phyloP scores from a whole-genome alignment of 495 filamentous ascomycete genomes.

The Neurospora sp. region DNA sequence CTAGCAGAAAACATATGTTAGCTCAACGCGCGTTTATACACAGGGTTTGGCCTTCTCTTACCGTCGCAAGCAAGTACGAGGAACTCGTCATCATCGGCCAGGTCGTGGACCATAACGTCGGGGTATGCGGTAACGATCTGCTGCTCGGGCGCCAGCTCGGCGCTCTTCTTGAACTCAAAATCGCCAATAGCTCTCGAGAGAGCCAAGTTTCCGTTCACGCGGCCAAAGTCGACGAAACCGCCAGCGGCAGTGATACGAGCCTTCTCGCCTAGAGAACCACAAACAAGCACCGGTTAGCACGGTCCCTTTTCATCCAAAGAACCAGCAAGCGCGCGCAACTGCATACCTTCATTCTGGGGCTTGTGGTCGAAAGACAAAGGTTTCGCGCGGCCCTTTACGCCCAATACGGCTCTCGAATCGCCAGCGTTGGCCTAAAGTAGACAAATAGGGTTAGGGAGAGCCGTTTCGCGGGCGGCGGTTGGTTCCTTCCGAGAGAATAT shows the following conservation, averaged over 20 bases:
- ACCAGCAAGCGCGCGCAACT: background rate
- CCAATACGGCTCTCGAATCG: conserved; percentile 87
- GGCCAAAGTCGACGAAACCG: conserved; percentile 96
- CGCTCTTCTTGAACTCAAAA: conserved; percentile 99
- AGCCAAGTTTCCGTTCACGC: conserved; percentile 97
- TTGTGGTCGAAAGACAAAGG: conserved; percentile 97
- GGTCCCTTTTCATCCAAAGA: background rate
- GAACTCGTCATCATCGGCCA: conserved; percentile 92
- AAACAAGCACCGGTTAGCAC: conserved; percentile 13
- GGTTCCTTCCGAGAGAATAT: background rate
- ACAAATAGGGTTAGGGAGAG: conserved; percentile 12
- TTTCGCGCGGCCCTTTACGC: conserved; percentile 92
- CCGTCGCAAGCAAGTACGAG: conserved; percentile 95
- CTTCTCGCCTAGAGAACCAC: conserved; percentile 64
- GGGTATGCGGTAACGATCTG: conserved; percentile 97
- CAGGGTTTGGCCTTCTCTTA: conserved; percentile 32
- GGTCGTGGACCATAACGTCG: conserved; percentile 81
- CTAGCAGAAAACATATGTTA: conserved; percentile 31
- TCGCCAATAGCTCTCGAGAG: conserved; percentile 95
- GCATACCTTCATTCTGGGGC: conserved; percentile 87
- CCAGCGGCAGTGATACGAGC: conserved; percentile 90
- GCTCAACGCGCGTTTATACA: background rate
- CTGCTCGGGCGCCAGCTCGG: conserved; percentile 87
- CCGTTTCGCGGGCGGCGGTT: background rate
- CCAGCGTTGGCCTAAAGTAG: conserved; percentile 76